Evolutionary conservation across 2,329 filamentous ascomycete species (phyloP).

Genomic region (Fusarium illudens): DNA sequence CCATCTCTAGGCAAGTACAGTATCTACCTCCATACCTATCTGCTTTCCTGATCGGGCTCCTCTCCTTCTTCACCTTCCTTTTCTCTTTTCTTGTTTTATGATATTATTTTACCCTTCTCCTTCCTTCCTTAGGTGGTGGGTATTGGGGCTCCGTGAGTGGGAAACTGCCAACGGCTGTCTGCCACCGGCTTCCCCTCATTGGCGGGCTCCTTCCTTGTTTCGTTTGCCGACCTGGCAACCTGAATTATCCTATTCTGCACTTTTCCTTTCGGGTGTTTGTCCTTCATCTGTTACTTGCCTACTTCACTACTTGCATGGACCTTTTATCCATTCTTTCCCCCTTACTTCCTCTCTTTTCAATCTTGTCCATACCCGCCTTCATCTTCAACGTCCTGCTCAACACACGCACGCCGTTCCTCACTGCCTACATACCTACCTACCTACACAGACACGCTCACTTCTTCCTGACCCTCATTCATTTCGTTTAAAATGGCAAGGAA

Average conservation of each 20-base stretch:
- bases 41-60: not conserved
- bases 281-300: not conserved
- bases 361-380: not conserved
- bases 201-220: not conserved
- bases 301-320: not conserved
- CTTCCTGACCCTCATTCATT: not conserved
- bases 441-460: not conserved
- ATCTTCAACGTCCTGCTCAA: not conserved
- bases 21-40: too few relatives aligned
- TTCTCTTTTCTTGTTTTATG: too few relatives aligned
- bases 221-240: not conserved
- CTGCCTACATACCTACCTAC: too few relatives aligned
- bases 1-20: not conserved
- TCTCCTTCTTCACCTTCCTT: too few relatives aligned
- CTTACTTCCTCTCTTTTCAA: not conserved
- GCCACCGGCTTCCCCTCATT: not conserved
- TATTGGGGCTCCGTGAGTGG: not conserved
- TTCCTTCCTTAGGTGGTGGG: not conserved
- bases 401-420: not conserved
- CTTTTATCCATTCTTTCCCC: not conserved
- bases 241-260: not conserved
- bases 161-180: too few relatives aligned
- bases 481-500: not conserved
- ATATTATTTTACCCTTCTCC: not conserved
- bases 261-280: not conserved